Evolutionary conservation across 108 stramenopile genomes (phyloP).

Genomic region (Bacterosira constricta): DNA sequence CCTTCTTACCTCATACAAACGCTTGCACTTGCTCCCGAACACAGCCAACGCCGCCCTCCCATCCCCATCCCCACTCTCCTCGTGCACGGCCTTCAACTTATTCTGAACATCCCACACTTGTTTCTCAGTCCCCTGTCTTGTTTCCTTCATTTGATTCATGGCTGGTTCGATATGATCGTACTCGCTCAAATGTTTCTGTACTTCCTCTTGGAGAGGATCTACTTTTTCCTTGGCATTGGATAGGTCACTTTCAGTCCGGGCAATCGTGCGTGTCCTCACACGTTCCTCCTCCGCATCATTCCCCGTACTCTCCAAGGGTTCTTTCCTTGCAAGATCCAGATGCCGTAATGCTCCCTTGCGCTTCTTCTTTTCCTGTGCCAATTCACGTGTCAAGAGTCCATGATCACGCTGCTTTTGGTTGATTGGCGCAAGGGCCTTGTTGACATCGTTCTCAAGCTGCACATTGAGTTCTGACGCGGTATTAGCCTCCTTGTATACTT

Average conservation of each 20-base stretch:
- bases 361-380: slow-evolving; percentile 22
- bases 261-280: slow-evolving; percentile 45
- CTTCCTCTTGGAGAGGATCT: slow-evolving; percentile 42
- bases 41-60: slow-evolving; percentile 59
- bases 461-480: slow-evolving; percentile 55
- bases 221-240: slow-evolving; percentile 35
- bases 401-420: slow-evolving; percentile 54
- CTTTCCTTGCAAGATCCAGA: slow-evolving; percentile 61
- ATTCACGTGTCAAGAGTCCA: slow-evolving; percentile 47
- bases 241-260: slow-evolving; percentile 50
- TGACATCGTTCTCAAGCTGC: slow-evolving; percentile 62
- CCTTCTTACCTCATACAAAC: slow-evolving; percentile 31
- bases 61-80: slow-evolving; percentile 49
- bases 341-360: slow-evolving; percentile 48
- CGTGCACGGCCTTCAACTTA: slow-evolving; percentile 50
- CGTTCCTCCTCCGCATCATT: slow-evolving; percentile 72
- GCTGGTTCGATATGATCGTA: slow-evolving; percentile 65
- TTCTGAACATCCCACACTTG: slow-evolving; percentile 51
- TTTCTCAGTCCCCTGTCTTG: slow-evolving; percentile 22
- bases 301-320: slow-evolving; percentile 60
- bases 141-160: slow-evolving; percentile 36
- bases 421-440: slow-evolving; percentile 46
- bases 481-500: slow-evolving; percentile 64
- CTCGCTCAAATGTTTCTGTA: slow-evolving; percentile 17
- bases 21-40: slow-evolving; percentile 63